Percentiles rank a stretch among this genome's conserved stretches.
Conservation (phyloP, 495 filamentous ascomycete species). For the Penicillium tannophilum region DNA sequence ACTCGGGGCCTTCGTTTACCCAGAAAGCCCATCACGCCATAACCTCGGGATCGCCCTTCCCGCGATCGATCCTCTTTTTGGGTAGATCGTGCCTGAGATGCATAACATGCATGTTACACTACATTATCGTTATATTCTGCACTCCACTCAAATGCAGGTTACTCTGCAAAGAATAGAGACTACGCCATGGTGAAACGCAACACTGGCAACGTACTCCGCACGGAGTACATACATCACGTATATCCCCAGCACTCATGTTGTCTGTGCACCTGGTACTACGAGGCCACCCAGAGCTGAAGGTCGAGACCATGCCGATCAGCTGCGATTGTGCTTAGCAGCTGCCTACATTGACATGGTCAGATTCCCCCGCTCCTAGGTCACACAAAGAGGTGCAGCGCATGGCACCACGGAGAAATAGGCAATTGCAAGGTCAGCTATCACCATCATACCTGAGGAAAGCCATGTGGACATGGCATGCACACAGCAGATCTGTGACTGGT, state of each 20-base stretch:
- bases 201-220: neutral
- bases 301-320: neutral
- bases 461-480: conserved; percentile 18
- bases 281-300: neutral
- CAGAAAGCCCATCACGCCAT: conserved; percentile 26
- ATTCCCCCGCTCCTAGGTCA: neutral
- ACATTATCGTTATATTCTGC: conserved; percentile 7
- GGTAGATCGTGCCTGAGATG: conserved; percentile 21
- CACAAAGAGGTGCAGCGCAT: neutral
- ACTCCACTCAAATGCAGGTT: conserved; percentile 6
- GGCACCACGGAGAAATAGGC: neutral
- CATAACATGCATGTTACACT: conserved; percentile 26
- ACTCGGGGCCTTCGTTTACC: conserved; percentile 9
- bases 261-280: neutral
- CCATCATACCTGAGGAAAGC: conserved; percentile 3
- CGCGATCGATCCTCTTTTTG: conserved; percentile 19
- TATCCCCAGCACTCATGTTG: neutral
- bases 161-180: neutral
- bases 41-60: conserved; percentile 29
- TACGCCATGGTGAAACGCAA: neutral
- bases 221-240: neutral
- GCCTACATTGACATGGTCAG: neutral
- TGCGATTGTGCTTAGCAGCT: neutral
- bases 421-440: neutral
- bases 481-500: conserved; percentile 1